These are phyloP conservation scores for Chionographis japonica DNA, from an alignment of 106 monocot species.

Conservation along the genomic window DNA sequence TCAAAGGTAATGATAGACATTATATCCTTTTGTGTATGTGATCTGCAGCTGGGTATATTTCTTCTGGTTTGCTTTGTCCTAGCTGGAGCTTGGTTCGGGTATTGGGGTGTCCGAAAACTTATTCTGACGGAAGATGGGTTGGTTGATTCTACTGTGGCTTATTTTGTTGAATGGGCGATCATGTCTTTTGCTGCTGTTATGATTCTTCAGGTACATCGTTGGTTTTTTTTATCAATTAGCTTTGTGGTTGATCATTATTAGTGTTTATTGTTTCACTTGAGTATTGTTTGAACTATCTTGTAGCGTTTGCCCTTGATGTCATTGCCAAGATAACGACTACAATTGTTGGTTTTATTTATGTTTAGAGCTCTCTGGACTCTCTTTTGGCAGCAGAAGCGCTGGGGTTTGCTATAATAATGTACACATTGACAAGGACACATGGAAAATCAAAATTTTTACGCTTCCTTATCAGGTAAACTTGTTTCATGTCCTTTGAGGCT, in stretches of 20 bases:
- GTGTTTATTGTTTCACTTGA: slow-evolving; percentile 1
- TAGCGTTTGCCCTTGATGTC: neutral
- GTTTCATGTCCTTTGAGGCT: neutral
- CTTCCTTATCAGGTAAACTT: slow-evolving; percentile 41
- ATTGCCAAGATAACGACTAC: neutral
- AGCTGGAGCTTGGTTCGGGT: slow-evolving; percentile 94
- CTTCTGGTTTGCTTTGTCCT: slow-evolving; percentile 51
- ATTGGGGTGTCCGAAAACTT: slow-evolving; percentile 91
- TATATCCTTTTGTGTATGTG: neutral
- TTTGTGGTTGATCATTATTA: neutral
- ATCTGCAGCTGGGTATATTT: slow-evolving; percentile 62
- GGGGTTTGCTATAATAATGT: slow-evolving; percentile 29
- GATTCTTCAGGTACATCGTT: slow-evolving; percentile 58
- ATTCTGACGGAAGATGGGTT: slow-evolving; percentile 75
- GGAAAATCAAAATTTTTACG: slow-evolving; percentile 27
- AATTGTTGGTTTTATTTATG: neutral
- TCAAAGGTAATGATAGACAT: neutral
- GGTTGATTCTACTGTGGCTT: slow-evolving; percentile 66
- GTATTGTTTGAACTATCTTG: neutral
- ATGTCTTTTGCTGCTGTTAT: slow-evolving; percentile 58
- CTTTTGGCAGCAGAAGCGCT: slow-evolving; percentile 45
- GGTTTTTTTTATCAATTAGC: neutral
- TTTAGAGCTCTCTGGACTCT: slow-evolving; percentile 67
- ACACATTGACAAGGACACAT: slow-evolving; percentile 19
- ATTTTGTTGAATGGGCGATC: slow-evolving; percentile 85